Conservation (phyloP, 371 early-diverging fungal species). For the Mortierella sp. region DNA sequence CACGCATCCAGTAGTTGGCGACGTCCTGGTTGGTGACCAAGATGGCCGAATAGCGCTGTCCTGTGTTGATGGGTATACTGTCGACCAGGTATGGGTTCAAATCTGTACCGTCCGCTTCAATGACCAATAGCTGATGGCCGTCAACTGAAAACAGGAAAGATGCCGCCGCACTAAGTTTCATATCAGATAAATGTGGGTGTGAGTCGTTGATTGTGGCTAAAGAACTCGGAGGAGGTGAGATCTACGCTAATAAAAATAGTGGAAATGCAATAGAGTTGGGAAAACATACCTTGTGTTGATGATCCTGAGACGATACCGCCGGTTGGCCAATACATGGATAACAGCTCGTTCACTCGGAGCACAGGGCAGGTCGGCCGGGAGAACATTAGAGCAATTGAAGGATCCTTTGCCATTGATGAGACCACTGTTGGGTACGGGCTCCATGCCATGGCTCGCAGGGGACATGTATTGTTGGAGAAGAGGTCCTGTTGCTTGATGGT, state of each 20-base stretch:
- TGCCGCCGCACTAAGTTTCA: conserved; percentile 43
- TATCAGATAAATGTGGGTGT: neutral
- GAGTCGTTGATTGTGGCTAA: neutral
- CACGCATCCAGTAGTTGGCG: conserved; percentile 58
- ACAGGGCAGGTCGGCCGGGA: conserved; percentile 40
- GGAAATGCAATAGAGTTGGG: neutral
- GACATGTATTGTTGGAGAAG: conserved; percentile 45
- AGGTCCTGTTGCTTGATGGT: conserved; percentile 40
- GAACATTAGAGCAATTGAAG: conserved; percentile 54
- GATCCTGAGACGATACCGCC: conserved; percentile 54
- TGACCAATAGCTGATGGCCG: conserved; percentile 50
- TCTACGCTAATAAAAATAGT: neutral
- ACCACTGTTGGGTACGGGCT: conserved; percentile 56
- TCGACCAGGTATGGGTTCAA: conserved; percentile 56
- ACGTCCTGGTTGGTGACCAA: conserved; percentile 53
- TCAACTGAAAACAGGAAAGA: conserved; percentile 59
- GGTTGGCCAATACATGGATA: conserved; percentile 40
- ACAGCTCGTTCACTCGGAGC: conserved; percentile 29
- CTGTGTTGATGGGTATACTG: conserved; percentile 53
- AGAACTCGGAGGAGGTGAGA: neutral
- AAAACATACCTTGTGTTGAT: conserved; percentile 47
- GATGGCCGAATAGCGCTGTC: conserved; percentile 61
- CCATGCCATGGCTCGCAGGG: conserved; percentile 20
- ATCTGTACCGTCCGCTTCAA: conserved; percentile 58
- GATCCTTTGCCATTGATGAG: conserved; percentile 54